These are phyloP conservation scores for Chaetothyriales sp. DNA, from an alignment of 2,329 filamentous ascomycete genomes.

Conservation along the genomic window DNA sequence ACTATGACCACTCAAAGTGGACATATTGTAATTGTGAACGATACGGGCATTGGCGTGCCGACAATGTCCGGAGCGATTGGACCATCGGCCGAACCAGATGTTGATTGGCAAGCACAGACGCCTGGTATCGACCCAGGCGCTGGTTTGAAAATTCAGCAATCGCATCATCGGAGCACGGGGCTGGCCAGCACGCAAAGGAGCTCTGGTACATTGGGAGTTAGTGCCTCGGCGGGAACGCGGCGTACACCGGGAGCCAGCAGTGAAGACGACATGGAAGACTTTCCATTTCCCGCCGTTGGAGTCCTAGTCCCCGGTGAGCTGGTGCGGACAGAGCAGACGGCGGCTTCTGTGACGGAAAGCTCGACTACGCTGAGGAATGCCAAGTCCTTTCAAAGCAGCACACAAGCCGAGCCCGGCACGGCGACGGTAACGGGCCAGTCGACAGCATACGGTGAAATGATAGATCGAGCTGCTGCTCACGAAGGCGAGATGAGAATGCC, in stretches of 20 bases:
- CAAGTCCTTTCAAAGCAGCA: not conserved
- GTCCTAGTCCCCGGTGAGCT: too few relatives aligned
- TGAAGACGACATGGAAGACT: too few relatives aligned
- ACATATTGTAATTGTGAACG: constrained; percentile 76
- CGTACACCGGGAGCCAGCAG: not conserved
- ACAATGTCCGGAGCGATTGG: constrained; percentile 27
- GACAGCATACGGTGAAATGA: not conserved
- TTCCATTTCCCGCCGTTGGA: too few relatives aligned
- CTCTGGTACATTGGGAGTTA: not conserved
- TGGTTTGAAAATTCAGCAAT: not conserved
- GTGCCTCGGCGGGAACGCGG: not conserved
- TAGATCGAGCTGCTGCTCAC: not conserved
- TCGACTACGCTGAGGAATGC: not conserved
- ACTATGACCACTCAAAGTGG: constrained; percentile 59
- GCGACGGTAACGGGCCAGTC: not conserved
- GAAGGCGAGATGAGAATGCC: constrained; percentile 1
- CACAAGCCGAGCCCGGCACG: not conserved
- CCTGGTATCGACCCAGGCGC: not conserved
- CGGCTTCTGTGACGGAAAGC: not conserved
- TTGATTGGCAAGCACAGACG: not conserved
- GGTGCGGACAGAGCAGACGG: not conserved
- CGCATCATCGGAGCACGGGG: not conserved
- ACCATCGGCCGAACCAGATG: not conserved
- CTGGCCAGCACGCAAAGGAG: not conserved
- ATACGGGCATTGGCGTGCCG: constrained; percentile 23